A percentile compares a stretch with the other conserved stretches of the same genome.
These are phyloP conservation scores for Sarocladium oryzae DNA, from an alignment of 2,329 filamentous ascomycete genomes.

Conservation along the genomic window DNA sequence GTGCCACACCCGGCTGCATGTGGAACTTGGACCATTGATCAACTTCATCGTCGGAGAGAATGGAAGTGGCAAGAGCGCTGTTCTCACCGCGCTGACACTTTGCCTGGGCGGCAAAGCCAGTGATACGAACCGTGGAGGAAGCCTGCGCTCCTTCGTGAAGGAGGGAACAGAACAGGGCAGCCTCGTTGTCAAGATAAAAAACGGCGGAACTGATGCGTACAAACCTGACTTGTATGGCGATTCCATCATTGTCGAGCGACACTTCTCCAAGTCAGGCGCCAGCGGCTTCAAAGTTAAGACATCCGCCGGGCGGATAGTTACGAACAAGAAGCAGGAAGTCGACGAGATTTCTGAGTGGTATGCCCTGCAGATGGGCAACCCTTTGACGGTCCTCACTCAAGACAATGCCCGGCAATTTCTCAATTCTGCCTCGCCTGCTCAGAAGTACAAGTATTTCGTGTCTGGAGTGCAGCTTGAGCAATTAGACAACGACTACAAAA, in stretches of 20 bases:
- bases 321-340: slow-evolving; percentile 77
- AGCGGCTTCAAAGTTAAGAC: slow-evolving; percentile 87
- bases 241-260: slow-evolving; percentile 82
- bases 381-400: slow-evolving; percentile 90
- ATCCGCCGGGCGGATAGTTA: slow-evolving; percentile 61
- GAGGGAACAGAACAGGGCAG: slow-evolving; percentile 72
- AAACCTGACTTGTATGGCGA: slow-evolving; percentile 75
- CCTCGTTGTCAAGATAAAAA: slow-evolving; percentile 83
- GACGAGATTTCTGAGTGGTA: slow-evolving; percentile 94
- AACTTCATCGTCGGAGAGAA: slow-evolving; percentile 99
- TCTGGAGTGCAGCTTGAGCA: slow-evolving; percentile 91
- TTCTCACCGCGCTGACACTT: slow-evolving; percentile 85
- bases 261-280: slow-evolving; percentile 68
- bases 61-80: slow-evolving; percentile 94
- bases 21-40: slow-evolving; percentile 85
- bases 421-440: slow-evolving; percentile 69
- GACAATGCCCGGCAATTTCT: slow-evolving; percentile 93
- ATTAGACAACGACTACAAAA: slow-evolving; percentile 81
- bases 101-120: slow-evolving; percentile 94
- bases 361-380: slow-evolving; percentile 90
- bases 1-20: slow-evolving; percentile 79
- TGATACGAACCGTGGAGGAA: slow-evolving; percentile 85
- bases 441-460: slow-evolving; percentile 96
- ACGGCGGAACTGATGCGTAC: slow-evolving; percentile 78
- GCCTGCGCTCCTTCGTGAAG: slow-evolving; percentile 85